A percentile compares a stretch with the other conserved stretches of the same genome.
Conservation (phyloP, 257 asterid species). For the Solanum dulcamara region DNA sequence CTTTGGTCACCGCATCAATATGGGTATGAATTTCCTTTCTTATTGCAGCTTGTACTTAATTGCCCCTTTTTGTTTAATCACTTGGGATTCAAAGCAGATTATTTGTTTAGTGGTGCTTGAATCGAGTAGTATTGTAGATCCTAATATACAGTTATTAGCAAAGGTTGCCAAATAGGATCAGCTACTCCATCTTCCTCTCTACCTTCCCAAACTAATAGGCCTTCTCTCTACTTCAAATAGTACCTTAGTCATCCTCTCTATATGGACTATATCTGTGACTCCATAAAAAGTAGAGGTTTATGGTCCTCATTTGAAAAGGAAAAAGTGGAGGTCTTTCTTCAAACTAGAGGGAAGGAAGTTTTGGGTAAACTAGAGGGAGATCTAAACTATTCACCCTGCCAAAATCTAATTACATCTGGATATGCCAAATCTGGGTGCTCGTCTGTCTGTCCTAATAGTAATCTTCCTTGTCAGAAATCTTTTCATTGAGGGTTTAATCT, state of each 20-base stretch:
- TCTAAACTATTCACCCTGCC: neutral
- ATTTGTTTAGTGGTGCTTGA: neutral
- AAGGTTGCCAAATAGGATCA: neutral
- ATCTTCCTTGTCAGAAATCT: neutral
- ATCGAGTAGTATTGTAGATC: neutral
- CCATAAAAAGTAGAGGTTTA: neutral
- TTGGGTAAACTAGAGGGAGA: neutral
- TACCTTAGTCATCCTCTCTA: neutral
- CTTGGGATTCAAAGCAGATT: neutral
- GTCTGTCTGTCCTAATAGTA: neutral
- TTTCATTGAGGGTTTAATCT: neutral
- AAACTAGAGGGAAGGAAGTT: neutral
- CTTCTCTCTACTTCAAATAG: neutral
- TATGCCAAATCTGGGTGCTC: neutral
- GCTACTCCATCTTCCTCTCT: neutral
- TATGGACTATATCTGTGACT: neutral
- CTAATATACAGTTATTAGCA: neutral
- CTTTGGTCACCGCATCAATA: constrained; percentile 50
- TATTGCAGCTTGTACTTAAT: neutral
- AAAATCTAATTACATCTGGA: neutral
- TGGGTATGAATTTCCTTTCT: constrained; percentile 26
- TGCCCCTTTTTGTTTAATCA: neutral
- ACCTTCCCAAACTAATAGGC: neutral
- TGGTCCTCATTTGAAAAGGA: neutral
- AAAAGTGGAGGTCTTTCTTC: neutral